phyloP scores from a whole-genome alignment of 2,329 filamentous ascomycete species.

The Fusarium devonianum region DNA sequence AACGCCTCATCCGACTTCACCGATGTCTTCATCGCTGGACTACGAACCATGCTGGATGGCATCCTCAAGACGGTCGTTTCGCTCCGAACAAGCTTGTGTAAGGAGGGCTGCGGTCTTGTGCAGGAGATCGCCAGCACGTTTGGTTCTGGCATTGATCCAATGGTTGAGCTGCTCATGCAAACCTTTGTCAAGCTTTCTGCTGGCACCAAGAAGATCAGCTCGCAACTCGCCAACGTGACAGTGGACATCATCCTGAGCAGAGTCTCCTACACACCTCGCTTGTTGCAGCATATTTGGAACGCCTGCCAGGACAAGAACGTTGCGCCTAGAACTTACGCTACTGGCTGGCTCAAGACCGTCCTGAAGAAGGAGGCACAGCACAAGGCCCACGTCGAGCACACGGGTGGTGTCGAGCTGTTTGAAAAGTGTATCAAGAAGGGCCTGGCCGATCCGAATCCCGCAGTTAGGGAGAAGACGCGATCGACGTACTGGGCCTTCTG shows the following conservation, averaged over 20 bases:
- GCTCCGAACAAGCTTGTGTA: conserved; percentile 86
- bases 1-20: conserved; percentile 83
- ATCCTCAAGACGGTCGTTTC: conserved; percentile 87
- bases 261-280: conserved; percentile 78
- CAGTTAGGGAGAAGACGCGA: conserved; percentile 85
- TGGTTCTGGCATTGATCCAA: conserved; percentile 81
- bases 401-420: conserved; percentile 80
- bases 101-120: conserved; percentile 82
- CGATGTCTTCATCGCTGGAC: conserved; percentile 71
- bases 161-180: conserved; percentile 91
- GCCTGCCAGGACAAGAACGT: conserved; percentile 95
- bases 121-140: conserved; percentile 83
- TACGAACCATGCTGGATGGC: conserved; percentile 81
- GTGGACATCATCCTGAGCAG: conserved; percentile 83
- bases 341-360: conserved; percentile 84
- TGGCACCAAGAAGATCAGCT: conserved; percentile 90
- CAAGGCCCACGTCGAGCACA: conserved; percentile 83
- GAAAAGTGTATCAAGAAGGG: conserved; percentile 91
- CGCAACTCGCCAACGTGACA: conserved; percentile 80
- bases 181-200: conserved; percentile 88
- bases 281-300: conserved; percentile 84
- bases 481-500: conserved; percentile 87
- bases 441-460: conserved; percentile 87
- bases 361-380: conserved; percentile 79
- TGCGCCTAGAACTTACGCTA: conserved; percentile 79